phyloP scores from a whole-genome alignment of 1,139 yeast genomes.

The Hanseniaspora sp. region DNA sequence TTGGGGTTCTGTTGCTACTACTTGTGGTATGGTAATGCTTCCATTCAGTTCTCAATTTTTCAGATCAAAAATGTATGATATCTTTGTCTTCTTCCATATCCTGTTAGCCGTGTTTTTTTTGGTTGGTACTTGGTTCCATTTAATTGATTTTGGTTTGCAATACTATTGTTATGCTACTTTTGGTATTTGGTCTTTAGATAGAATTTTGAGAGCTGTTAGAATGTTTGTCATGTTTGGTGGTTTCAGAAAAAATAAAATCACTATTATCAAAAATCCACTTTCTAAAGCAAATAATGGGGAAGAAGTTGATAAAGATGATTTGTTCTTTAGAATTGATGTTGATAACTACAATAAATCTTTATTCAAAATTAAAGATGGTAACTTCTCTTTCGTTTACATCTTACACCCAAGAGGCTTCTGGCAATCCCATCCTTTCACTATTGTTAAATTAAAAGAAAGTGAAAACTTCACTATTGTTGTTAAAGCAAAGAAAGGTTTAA shows the following conservation, averaged over 20 bases:
- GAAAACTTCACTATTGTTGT: conserved; percentile 34
- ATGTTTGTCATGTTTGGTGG: conserved; percentile 37
- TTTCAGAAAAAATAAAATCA: conserved; percentile 38
- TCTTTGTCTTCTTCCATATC: conserved; percentile 51
- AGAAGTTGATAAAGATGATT: conserved; percentile 8
- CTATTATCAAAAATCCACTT: conserved; percentile 40
- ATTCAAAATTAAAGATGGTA: conserved; percentile 23
- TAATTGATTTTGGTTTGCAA: conserved; percentile 36
- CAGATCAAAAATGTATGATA: conserved; percentile 51
- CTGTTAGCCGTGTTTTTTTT: conserved; percentile 46
- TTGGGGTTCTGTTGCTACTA: conserved; percentile 43
- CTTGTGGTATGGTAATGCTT: conserved; percentile 34
- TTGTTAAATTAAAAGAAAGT: conserved; percentile 32
- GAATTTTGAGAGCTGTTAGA: conserved; percentile 42
- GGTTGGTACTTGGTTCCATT: conserved; percentile 52
- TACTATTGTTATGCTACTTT: conserved; percentile 44
- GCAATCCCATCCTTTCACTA: conserved; percentile 67
- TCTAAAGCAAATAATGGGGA: conserved; percentile 24
- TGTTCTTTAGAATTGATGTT: conserved; percentile 29
- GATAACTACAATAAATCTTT: conserved; percentile 16
- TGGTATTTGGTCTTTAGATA: conserved; percentile 56
- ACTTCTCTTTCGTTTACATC: conserved; percentile 26
- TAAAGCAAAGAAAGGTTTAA: conserved; percentile 40
- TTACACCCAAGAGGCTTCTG: conserved; percentile 37
- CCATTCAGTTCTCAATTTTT: conserved; percentile 40